Evolutionary conservation across 2,329 filamentous ascomycete genomes (phyloP), one percentile per base, ranked within the genome.

Genomic region (Diaporthe batatas): DNA sequence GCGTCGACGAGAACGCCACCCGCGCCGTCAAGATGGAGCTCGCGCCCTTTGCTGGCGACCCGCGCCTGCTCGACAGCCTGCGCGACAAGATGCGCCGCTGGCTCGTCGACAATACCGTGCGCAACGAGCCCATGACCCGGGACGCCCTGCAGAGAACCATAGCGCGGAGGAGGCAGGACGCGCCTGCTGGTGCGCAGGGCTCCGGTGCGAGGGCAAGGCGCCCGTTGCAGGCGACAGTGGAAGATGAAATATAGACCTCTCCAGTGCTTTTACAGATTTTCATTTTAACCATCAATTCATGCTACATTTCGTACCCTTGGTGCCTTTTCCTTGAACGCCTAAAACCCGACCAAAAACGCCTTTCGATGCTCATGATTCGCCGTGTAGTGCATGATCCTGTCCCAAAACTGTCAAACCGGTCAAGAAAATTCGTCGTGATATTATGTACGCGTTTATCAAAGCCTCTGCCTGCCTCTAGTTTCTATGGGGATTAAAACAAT

Each of bases 61-160:
- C 88, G 47, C 87, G 89, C 74, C 86, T 86, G n/a, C 84, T 92
- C 59, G 86, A 85, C 57, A 90, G 90, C 73, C 83, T 97, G 78
- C 89, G 91, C 75, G 87, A 88, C 53, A 93, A 92, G 78, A 89
- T 98, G 83, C 93, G 92, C 82, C 94, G 96, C 78, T 97, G 94
- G 88, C 85, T 98, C 77, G 91, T 98, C 67, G 91, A 97, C 81
- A 97, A 97, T 79, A 95, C 92, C 18, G 93, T 97, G 73, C 88
- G 91, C 76, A 90, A 89, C 62, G 93, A 96, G 81, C 92, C 91
- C 0, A 94, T 96, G 83, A 96, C 98, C 11, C 89, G 91, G 77
- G 92, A 94, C 81, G 95, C 95, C 0, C 86, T 98, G 77, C 91
- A 91, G 32, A 88, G 87, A 73, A 91, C 91, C 36, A 83, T 95